Base-by-base conservation (phyloP, 1,139 yeast species). In the Hyphopichia wangnamkhiaoensis region DNA sequence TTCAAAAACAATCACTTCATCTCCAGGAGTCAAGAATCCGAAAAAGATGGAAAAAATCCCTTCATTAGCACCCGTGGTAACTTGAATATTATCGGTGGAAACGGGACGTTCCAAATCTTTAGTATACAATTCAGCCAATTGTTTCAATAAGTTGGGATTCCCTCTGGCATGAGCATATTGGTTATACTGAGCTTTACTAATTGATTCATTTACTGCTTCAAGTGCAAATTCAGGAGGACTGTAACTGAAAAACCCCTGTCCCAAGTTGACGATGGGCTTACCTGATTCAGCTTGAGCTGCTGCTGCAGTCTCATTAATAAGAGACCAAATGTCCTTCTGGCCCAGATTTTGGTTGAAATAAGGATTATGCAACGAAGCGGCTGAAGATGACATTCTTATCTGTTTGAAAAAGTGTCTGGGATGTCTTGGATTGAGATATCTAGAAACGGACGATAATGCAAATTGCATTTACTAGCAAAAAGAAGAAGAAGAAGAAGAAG, bases 21-120 rank as follows among this genome's bases (percentile, higher is more conserved):
- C 98, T 14, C 95, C 98, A 1, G 82, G 79, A 36, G 87, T 78
- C 47, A 93, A 66, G 50, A 90, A 84, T 0, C 94, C 98, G 44
- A 90, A 85, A 58, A 91, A 82, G 4, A 86, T 80, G 1, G 96
- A 66, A 42, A 88, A 75, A 73, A 93, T 86, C 31, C 97, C 98
- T 65, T 93, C 98, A 54, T 93, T 93, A 33, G 98, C 98, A 40
- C 98, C 98, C 1, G 98, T 91, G 31, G 97, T 88, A 37, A 91
- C 82, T 42, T 84, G 80, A 33, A 93, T 73, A 53, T 89, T 84
- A 30, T 79, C 74, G n/a, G 74, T 65, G 19, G 76, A 75, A 14
- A 89, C 68, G n/a, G 69, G 61, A 36, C 88, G 74, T 4, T 78
- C 80, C 49, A 82, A 84, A 34, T 76, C 74, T 32, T 84, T 79